Evolutionary conservation across 2,329 filamentous ascomycete genomes (phyloP).

Genomic region (Cladophialophora exuberans): DNA sequence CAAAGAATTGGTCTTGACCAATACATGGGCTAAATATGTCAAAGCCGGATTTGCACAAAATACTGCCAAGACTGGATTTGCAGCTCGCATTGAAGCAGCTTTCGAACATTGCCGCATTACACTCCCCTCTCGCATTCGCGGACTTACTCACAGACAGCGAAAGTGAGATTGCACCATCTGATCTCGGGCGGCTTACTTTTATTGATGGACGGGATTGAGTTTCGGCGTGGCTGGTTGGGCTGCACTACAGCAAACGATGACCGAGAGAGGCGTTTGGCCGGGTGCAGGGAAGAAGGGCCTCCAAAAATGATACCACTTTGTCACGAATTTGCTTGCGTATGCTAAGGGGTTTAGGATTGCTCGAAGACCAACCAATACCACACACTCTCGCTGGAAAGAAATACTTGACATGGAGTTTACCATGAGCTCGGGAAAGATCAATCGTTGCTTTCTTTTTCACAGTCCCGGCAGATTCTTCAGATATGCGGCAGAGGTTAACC

Average conservation of each 20-base stretch:
- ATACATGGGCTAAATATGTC: conserved; percentile 62
- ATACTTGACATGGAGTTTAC: no score
- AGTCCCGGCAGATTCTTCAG: no score
- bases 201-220: no score
- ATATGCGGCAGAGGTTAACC: no score
- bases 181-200: no score
- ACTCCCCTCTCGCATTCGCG: conserved; percentile 12
- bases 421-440: no score
- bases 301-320: conserved; percentile 8
- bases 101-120: conserved; percentile 16
- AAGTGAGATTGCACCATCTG: conserved; percentile 8
- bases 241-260: no score
- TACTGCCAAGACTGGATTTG: conserved; percentile 15
- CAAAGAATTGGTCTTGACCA: conserved; percentile 69
- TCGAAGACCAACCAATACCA: conserved; percentile 8
- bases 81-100: conserved; percentile 12
- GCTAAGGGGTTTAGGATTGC: conserved; percentile 25
- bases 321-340: conserved; percentile 24
- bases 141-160: conserved; percentile 1
- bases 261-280: no score
- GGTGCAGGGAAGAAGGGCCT: conserved; percentile 2
- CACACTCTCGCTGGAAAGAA: conserved; percentile 14
- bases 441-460: no score
- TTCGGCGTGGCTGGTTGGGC: no score
- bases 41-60: conserved; percentile 33